Base-by-base conservation (phyloP, 148 eudicot genomes). In the Camellia granthamiana region DNA sequence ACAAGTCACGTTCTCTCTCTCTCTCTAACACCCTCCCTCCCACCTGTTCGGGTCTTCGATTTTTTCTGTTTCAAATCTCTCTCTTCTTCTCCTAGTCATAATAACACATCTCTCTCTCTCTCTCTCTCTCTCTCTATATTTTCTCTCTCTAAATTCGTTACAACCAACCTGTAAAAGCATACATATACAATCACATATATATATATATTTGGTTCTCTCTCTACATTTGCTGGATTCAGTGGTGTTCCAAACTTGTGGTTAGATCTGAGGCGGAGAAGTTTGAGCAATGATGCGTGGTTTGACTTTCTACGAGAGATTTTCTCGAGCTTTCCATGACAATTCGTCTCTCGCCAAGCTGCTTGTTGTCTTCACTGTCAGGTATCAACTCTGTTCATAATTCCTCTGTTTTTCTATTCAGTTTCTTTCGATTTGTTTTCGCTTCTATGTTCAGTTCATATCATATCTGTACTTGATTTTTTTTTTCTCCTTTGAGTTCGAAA, bases 321-420 rank as follows among this genome's bases (percentile, higher is more conserved):
- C 83, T 56, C 83, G 83, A 12, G 61, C 55, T 47, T 82, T 85
- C 84, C 72, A 52, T 66, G 87, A 87, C 46, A 64, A 87, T 85
- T 90, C 91, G 0, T 79, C 85, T 16, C 80, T 83, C 41, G 75
- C 85, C 46, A 89, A 87, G 81, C 72, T 89, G 68, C 91, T 89
- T 60, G 83, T 85, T 76, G 86, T 89, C 55, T 86, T 87, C 79
- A 76, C 88, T 67, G 83, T 87, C 81, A 82, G 87, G 89, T 87
- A 68, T 70, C 70, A 5, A 1, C 5, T 0, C 1, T 51, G 0
- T 21, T 47, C 1, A 16, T 19, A n/a, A 43, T 11, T 21, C 42
- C 59, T 67, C 80, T 30, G 38, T 30, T 30, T 30, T 30, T 30
- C 38, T 30, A 30, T 30, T 30, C 38, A 30, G 38, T 30, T 54